Base-by-base conservation (phyloP, 352 stramenopile species). In the Phytophthora ramorum region DNA sequence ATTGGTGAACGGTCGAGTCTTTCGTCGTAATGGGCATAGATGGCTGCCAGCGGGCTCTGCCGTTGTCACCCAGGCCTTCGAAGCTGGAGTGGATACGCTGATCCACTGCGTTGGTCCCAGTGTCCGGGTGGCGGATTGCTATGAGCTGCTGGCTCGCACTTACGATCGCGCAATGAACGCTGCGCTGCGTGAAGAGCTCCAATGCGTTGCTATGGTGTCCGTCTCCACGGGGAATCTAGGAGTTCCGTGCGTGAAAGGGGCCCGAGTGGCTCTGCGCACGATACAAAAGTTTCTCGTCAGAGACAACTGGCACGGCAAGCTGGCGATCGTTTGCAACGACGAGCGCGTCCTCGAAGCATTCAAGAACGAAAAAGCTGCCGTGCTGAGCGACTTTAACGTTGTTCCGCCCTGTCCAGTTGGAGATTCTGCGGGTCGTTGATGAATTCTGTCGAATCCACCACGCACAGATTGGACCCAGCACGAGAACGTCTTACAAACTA, bases 191-290 rank as follows among this genome's bases (percentile, higher is more conserved):
- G 71, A 83, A 47, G 63, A 79, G 9, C 61, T 83, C 9, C 6
- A 63, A 40, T 83, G 70, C 34, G 58, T 91, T 4, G 73, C 73
- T 10, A 41, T 89, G 17, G 66, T 73, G 24, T 87, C 82, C 8
- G 78, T 89, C 12, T 85, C 82, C 7, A 89, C 79, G 7, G 77
- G 82, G 0, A 85, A 78, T 24, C 59, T 87, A n/a, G 69, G 73
- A 9, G 63, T 86, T 9, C 68, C 75, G 0, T 47, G 37, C 4
- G 58, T 58, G 8, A 13, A 71, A 46, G 72, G 56, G 10, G 72
- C 74, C 10, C 48, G 62, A 35, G 64, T 79, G 37, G 79, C 61
- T 0, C 51, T 89, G 14, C 66, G 69, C 16, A 55, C 58, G 30
- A 76, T 81, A 35, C 68, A 76, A 51, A 83, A 81, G 48, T 80